Conservation (phyloP, 768 basidiomycete species). For the Phanerochaete carnosa region DNA sequence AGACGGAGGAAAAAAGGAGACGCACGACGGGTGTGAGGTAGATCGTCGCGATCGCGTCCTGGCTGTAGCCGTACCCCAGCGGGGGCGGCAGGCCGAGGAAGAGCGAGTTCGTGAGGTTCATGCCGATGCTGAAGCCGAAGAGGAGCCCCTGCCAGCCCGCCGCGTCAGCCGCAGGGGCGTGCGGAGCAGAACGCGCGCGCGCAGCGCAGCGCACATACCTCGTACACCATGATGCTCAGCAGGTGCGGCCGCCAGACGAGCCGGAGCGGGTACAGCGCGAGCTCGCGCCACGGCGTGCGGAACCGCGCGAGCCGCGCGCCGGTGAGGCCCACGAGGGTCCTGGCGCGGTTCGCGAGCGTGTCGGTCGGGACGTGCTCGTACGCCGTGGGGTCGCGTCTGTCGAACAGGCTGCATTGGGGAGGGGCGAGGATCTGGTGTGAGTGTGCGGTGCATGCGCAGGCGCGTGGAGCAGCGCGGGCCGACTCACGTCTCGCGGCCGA, state of each 20-base stretch:
- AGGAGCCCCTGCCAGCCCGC: conserved; percentile 37
- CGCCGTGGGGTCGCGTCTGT: conserved; percentile 37
- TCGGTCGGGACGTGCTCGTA: conserved; percentile 41
- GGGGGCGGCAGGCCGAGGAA: conserved; percentile 56
- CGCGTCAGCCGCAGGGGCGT: neutral
- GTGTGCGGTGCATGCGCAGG: neutral
- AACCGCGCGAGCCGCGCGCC: conserved; percentile 55
- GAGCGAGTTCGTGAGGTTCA: conserved; percentile 63
- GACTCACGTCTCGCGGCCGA: conserved; percentile 64
- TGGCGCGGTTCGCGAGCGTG: conserved; percentile 47
- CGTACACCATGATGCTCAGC: conserved; percentile 47
- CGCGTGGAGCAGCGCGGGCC: too few species aligned
- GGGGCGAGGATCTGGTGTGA: neutral
- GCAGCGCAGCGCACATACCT: conserved; percentile 29
- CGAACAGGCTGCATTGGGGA: conserved; percentile 45
- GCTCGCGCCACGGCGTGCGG: conserved; percentile 47
- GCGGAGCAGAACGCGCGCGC: neutral
- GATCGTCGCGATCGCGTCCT: conserved; percentile 47
- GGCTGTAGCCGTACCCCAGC: conserved; percentile 48
- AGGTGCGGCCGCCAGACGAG: conserved; percentile 65
- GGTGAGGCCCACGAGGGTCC: conserved; percentile 62
- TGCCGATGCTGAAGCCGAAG: conserved; percentile 65
- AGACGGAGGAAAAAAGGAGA: neutral
- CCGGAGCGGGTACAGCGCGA: conserved; percentile 41
- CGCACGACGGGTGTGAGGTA: conserved; percentile 37